Percentiles rank a stretch among this genome's conserved stretches.
Conservation (phyloP, 768 basidiomycete species). For the Neoboletus subvelutipes region DNA sequence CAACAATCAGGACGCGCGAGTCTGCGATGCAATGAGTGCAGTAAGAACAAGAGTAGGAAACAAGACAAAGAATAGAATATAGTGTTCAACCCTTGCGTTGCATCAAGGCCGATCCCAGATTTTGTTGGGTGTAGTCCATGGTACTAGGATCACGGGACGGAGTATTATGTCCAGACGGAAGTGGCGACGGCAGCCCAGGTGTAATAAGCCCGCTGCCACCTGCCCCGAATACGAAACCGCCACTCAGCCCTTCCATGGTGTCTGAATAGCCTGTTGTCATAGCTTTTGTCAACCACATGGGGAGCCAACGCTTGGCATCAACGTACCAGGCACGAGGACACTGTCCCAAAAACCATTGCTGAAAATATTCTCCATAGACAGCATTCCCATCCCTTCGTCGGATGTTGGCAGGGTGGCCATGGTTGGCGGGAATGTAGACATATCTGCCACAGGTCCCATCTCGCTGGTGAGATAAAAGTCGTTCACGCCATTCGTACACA, state of each 20-base stretch:
- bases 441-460: slow-evolving; percentile 82
- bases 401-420: slow-evolving; percentile 58
- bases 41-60: background rate
- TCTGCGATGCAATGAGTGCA: slow-evolving; percentile 2
- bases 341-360: slow-evolving; percentile 85
- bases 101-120: slow-evolving; percentile 24
- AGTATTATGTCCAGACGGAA: slow-evolving; percentile 54
- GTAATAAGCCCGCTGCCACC: slow-evolving; percentile 85
- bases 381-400: slow-evolving; percentile 42
- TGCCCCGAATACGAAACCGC: slow-evolving; percentile 82
- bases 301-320: background rate
- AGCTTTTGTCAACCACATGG: slow-evolving; percentile 3
- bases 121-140: slow-evolving; percentile 31
- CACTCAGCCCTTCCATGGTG: slow-evolving; percentile 77
- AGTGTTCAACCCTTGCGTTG: slow-evolving; percentile 26
- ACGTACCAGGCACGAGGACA: slow-evolving; percentile 80
- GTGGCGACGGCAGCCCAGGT: slow-evolving; percentile 60
- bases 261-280: slow-evolving; percentile 64
- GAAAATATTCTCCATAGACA: slow-evolving; percentile 84
- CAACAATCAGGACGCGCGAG: too few relatives aligned
- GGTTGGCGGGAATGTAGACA: slow-evolving; percentile 85
- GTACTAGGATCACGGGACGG: slow-evolving; percentile 29
- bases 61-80: slow-evolving; percentile 2
- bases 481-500: slow-evolving; percentile 28
- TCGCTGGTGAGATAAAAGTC: slow-evolving; percentile 77